Base-by-base conservation (phyloP, 768 basidiomycete species). In the Lactifluus rugatus region DNA sequence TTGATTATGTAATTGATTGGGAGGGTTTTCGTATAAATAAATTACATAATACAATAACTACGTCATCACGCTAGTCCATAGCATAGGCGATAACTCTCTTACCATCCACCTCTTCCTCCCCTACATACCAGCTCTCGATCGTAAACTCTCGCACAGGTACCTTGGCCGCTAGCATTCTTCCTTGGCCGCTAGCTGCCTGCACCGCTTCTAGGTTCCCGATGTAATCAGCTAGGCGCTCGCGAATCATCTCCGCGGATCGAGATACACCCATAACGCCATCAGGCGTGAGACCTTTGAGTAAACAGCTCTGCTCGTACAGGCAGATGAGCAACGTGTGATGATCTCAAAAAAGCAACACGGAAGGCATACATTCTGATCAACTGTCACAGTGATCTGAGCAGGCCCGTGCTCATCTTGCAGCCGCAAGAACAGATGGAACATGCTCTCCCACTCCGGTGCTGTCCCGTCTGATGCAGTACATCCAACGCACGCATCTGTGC, bases 181-280 rank as follows among this genome's bases (percentile, higher is more conserved):
- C 61, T 11, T 42, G 37, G 34, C 50, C 50, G 36, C 32, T 53
- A 2, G 52, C 63, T 16, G 21, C 26, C 46, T 64, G 61, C 10
- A 58, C 55, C 1, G 44, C 57, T n/a, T 56, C 57, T 14, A 62
- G 5, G 31, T 64, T 62, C 19, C 63, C 62, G 14, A 64, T 54
- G 11, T 59, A 64, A n/a, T 36, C 41, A 2, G 42, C 41, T 14
- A 64, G 54, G 10, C 61, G 61, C 48, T 59, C 37, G 23, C 50
- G 49, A n/a, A 64, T 19, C 11, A 36, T 36, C n/a, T 39, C 51
- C 25, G 19, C 10, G 37, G 25, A 31, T 3, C 54, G 50, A 8
- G 51, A 34, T 17, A 7, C 26, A n/a, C 11, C 14, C 9, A 48
- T 45, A n/a, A 54, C 31, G 21, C 53, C 55, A 9, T 58, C 53